A percentile compares a stretch with the other conserved stretches of the same genome.
These are phyloP conservation scores for Ceratocystis lukuohia DNA, from an alignment of 2,329 filamentous ascomycete genomes.

Conservation along the genomic window DNA sequence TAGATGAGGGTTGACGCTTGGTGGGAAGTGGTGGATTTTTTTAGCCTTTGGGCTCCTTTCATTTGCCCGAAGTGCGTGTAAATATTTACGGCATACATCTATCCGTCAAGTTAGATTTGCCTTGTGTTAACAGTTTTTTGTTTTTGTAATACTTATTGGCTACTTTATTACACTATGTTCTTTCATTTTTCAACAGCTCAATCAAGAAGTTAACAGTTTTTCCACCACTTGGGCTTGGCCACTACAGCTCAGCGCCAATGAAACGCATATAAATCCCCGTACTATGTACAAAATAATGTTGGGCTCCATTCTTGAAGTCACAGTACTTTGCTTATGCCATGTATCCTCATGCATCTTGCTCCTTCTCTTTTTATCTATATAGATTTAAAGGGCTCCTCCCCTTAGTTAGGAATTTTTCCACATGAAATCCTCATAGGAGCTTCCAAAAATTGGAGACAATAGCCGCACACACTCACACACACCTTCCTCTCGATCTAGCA, in stretches of 20 bases:
- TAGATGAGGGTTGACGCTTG: background rate
- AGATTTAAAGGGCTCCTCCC: background rate
- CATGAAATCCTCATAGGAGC: background rate
- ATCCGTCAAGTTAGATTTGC: background rate
- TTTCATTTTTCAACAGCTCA: background rate
- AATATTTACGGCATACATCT: constrained; percentile 15
- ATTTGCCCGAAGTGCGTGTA: constrained; percentile 10
- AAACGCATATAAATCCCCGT: no score
- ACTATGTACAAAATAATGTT: no score
- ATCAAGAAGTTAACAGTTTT: background rate
- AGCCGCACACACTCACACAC: background rate
- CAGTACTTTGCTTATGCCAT: no score
- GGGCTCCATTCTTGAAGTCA: no score
- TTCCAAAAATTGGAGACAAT: background rate
- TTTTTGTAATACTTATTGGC: constrained; percentile 12
- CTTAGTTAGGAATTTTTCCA: background rate
- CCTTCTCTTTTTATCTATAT: background rate
- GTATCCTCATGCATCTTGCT: background rate
- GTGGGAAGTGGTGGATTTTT: background rate
- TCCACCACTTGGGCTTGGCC: no score
- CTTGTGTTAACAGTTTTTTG: constrained; percentile 12
- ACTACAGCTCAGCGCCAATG: no score
- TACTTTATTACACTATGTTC: background rate
- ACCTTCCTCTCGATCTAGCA: background rate
- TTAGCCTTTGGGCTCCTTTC: constrained; percentile 1